Percentiles rank a stretch among this genome's conserved stretches.
phyloP scores from a whole-genome alignment of 169 alveolate genomes.

The Plasmodium knowlesi region DNA sequence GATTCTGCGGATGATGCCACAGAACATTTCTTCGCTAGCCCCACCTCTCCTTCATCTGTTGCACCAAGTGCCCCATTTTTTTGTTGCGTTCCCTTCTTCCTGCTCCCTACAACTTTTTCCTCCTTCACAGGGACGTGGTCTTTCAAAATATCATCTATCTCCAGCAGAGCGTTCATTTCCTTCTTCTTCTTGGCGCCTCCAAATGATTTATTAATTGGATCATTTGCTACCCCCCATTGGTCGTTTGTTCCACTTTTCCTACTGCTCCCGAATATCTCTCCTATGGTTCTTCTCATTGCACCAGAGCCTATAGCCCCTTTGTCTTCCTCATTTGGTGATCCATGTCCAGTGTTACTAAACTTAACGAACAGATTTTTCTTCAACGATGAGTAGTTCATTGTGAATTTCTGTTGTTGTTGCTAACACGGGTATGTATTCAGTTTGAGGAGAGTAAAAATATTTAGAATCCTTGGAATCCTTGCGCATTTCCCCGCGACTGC shows the following conservation, averaged over 20 bases:
- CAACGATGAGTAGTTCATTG: slow-evolving; percentile 28
- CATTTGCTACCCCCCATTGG: background rate
- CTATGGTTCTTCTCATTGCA: slow-evolving; percentile 3
- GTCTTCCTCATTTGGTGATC: background rate
- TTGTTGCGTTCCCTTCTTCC: background rate
- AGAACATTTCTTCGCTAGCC: background rate
- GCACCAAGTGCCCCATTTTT: background rate
- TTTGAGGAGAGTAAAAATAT: background rate
- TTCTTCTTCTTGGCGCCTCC: background rate
- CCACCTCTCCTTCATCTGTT: background rate
- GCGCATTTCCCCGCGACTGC: background rate
- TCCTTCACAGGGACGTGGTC: background rate
- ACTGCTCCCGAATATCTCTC: background rate
- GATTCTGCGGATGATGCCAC: background rate
- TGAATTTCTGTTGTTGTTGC: background rate
- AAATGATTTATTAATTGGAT: background rate
- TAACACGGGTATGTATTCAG: background rate
- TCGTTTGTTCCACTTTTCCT: background rate
- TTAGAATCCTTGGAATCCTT: background rate
- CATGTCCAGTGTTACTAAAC: background rate
- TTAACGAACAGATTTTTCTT: slow-evolving; percentile 31
- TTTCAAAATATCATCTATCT: background rate
- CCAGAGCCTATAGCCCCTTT: background rate
- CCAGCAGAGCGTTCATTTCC: background rate
- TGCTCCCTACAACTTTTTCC: background rate